Evolutionary conservation across 2,329 filamentous ascomycete genomes (phyloP).

Genomic region (Fusarium musae): DNA sequence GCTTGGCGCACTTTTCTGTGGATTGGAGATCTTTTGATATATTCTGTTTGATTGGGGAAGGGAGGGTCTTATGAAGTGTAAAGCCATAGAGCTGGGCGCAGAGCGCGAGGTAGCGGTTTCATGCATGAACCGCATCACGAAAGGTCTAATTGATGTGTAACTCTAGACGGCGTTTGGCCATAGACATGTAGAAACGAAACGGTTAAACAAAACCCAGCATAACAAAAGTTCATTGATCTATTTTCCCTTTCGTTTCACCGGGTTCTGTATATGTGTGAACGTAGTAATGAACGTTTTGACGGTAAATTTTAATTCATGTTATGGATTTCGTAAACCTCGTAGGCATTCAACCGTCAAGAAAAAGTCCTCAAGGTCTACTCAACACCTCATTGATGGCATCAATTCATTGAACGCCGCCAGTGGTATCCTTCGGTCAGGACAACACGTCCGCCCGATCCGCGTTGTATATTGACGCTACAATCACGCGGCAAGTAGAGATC

Average conservation of each 20-base stretch:
- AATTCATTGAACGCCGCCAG: constrained; percentile 37
- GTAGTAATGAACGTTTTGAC: constrained; percentile 13
- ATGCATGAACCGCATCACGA: constrained; percentile 51
- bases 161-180: constrained; percentile 55
- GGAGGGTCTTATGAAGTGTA: constrained; percentile 47
- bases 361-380: constrained; percentile 37
- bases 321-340: constrained; percentile 32
- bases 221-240: constrained; percentile 26
- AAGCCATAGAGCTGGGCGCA: constrained; percentile 53
- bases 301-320: constrained; percentile 30
- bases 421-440: constrained; percentile 42
- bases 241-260: background rate
- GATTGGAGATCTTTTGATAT: constrained; percentile 48
- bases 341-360: constrained; percentile 38
- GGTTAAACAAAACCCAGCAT: constrained; percentile 31
- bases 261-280: background rate
- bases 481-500: constrained; percentile 45
- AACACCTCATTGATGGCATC: constrained; percentile 29
- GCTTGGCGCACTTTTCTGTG: constrained; percentile 40
- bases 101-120: constrained; percentile 50
- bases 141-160: constrained; percentile 55
- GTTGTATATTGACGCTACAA: constrained; percentile 43
- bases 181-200: constrained; percentile 56
- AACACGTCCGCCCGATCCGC: constrained; percentile 41
- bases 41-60: constrained; percentile 46